A percentile compares a stretch with the other conserved stretches of the same genome.
These are phyloP conservation scores for Neoarthrinium moseri DNA, from an alignment of 2,329 filamentous ascomycete species.

Conservation along the genomic window DNA sequence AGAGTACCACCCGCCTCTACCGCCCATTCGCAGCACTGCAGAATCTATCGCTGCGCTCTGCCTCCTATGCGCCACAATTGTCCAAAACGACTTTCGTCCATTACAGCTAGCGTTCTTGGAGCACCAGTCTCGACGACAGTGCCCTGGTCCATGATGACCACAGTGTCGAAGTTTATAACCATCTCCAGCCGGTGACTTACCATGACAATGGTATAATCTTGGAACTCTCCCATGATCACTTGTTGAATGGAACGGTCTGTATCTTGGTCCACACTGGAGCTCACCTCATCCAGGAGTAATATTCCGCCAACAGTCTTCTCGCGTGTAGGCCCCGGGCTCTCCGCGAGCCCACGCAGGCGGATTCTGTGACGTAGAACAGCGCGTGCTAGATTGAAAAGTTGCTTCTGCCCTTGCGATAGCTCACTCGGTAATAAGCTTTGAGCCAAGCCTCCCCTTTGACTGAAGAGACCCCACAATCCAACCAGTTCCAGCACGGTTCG, in stretches of 20 bases:
- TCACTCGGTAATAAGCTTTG: conserved; percentile 15
- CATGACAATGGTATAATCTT: conserved; percentile 38
- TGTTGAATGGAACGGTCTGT: conserved; percentile 5
- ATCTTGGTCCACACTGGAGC: conserved; percentile 3
- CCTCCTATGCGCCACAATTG: conserved; percentile 29
- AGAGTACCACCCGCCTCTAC: too few species aligned
- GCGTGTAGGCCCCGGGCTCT: not conserved
- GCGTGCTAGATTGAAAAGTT: conserved; percentile 62
- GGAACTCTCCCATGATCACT: conserved; percentile 7
- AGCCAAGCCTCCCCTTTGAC: conserved; percentile 31
- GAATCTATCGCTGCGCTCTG: too few species aligned
- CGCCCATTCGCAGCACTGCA: too few species aligned
- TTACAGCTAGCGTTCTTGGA: conserved; percentile 23
- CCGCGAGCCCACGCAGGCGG: not conserved
- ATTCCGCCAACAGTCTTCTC: not conserved
- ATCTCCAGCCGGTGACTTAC: conserved; percentile 26
- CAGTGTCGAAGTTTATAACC: conserved; percentile 41
- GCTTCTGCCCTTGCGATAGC: conserved; percentile 21
- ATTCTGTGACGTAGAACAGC: conserved; percentile 47
- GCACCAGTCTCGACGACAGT: conserved; percentile 34
- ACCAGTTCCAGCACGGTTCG: conserved; percentile 33
- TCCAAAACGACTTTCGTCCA: conserved; percentile 25
- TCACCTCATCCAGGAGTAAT: conserved; percentile 1
- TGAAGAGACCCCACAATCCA: conserved; percentile 29
- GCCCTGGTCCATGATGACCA: conserved; percentile 43